These are phyloP conservation scores for Salix suchowensis DNA, from an alignment of 345 rosid genomes.

Conservation along the genomic window DNA sequence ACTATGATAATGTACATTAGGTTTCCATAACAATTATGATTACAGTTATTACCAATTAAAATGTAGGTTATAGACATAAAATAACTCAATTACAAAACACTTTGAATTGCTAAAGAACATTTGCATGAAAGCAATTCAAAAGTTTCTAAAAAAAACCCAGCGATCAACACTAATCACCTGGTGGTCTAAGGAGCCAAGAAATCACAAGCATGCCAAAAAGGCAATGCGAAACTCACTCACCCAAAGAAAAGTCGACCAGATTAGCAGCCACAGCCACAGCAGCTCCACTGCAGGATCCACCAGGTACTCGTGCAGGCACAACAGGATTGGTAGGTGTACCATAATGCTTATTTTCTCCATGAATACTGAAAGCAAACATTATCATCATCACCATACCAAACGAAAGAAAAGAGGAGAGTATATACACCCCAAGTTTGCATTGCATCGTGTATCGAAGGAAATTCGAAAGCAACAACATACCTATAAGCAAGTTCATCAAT, in stretches of 20 bases:
- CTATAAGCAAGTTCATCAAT: conserved; percentile 83
- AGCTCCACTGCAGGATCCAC: conserved; percentile 94
- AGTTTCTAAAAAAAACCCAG: background rate
- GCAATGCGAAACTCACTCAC: conserved; percentile 38
- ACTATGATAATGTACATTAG: background rate
- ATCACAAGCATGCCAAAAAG: background rate
- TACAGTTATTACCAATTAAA: background rate
- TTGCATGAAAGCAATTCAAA: background rate
- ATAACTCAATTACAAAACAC: background rate
- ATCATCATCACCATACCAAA: background rate
- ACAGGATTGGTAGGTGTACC: conserved; percentile 87
- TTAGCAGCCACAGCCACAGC: conserved; percentile 88
- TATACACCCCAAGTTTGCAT: background rate
- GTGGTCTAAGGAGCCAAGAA: background rate
- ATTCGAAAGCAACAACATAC: conserved; percentile 22
- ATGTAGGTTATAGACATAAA: background rate
- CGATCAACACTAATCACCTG: background rate
- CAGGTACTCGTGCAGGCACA: conserved; percentile 62
- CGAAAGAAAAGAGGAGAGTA: background rate
- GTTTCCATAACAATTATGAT: background rate
- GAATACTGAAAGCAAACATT: conserved; percentile 46
- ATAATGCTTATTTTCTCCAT: conserved; percentile 82
- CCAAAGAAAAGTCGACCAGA: conserved; percentile 81
- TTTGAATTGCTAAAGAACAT: background rate
- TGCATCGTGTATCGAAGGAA: background rate